Conservation (phyloP, 805 yeast genomes). For the Candida jianshihensis region DNA sequence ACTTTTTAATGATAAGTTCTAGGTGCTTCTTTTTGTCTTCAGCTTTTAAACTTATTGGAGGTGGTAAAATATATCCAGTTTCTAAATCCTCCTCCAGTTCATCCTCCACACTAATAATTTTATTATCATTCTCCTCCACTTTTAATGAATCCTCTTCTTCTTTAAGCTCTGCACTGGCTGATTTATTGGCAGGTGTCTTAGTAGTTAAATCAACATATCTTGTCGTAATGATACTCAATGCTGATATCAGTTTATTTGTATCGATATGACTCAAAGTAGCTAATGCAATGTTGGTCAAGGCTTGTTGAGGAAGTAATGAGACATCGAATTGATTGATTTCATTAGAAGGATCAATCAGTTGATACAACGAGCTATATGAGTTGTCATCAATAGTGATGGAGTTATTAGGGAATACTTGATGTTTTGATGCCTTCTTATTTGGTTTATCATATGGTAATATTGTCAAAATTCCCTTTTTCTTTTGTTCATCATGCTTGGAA, state of each 20-base stretch:
- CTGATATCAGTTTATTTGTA: slow-evolving; percentile 48
- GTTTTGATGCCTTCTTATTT: slow-evolving; percentile 18
- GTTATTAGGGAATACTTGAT: slow-evolving; percentile 25
- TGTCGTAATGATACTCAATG: slow-evolving; percentile 60
- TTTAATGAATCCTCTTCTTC: slow-evolving; percentile 20
- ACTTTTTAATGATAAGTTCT: slow-evolving; percentile 49
- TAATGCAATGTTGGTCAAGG: slow-evolving; percentile 57
- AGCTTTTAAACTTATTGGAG: slow-evolving; percentile 45
- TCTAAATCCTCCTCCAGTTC: slow-evolving; percentile 30
- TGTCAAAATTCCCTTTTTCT: slow-evolving; percentile 20
- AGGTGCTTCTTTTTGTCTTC: slow-evolving; percentile 54
- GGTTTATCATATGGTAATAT: slow-evolving; percentile 22
- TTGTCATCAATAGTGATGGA: slow-evolving; percentile 31
- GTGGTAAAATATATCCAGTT: slow-evolving; percentile 45
- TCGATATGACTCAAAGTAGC: slow-evolving; percentile 56
- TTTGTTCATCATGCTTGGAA: slow-evolving; percentile 20
- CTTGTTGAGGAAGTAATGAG: slow-evolving; percentile 54
- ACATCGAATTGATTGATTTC: slow-evolving; percentile 66
- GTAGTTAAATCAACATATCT: slow-evolving; percentile 48
- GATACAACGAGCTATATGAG: slow-evolving; percentile 59
- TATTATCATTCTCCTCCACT: slow-evolving; percentile 21
- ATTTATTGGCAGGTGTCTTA: slow-evolving; percentile 11
- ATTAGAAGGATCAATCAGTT: slow-evolving; percentile 54
- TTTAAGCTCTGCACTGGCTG: slow-evolving; percentile 24
- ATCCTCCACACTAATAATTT: slow-evolving; percentile 10